phyloP scores from a whole-genome alignment of 768 basidiomycete genomes.

The Podaxis rugospora region DNA sequence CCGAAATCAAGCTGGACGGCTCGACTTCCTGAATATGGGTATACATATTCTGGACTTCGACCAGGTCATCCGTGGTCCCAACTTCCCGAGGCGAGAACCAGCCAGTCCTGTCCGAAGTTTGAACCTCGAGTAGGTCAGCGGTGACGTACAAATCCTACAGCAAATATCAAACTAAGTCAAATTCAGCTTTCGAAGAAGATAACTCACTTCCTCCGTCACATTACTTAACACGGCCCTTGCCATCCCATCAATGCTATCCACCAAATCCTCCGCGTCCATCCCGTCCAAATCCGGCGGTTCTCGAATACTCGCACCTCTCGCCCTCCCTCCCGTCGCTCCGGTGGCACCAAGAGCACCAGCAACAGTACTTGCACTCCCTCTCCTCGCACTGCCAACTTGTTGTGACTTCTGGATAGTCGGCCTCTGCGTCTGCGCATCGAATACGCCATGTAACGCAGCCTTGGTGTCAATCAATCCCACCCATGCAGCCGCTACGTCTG shows the following conservation, averaged over 20 bases:
- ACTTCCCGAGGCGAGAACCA: conserved; percentile 71
- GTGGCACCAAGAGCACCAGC: conserved; percentile 13
- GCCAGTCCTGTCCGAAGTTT: conserved; percentile 72
- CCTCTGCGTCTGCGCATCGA: conserved; percentile 56
- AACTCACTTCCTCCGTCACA: conserved; percentile 67
- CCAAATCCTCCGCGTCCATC: conserved; percentile 63
- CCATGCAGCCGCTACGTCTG: conserved; percentile 44
- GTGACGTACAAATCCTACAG: conserved; percentile 72
- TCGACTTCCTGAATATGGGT: conserved; percentile 68
- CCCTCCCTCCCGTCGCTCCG: conserved; percentile 22
- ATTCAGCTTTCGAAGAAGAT: conserved; percentile 5
- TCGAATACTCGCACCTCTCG: conserved; percentile 33
- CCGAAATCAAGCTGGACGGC: conserved; percentile 68
- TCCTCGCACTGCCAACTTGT: neutral
- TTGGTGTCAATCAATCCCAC: conserved; percentile 38
- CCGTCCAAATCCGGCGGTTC: conserved; percentile 62
- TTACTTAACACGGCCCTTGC: conserved; percentile 70
- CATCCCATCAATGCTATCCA: conserved; percentile 78
- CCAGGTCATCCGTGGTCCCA: conserved; percentile 47
- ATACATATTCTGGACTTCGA: conserved; percentile 80
- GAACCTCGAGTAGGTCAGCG: conserved; percentile 76
- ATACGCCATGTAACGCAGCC: conserved; percentile 36
- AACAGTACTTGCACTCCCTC: conserved; percentile 3
- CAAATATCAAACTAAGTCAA: neutral
- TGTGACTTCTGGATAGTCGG: conserved; percentile 32